Percentiles rank a stretch among this genome's conserved stretches.
Conservation (phyloP, 108 stramenopile species). For the Discostella pseudostelligera region DNA sequence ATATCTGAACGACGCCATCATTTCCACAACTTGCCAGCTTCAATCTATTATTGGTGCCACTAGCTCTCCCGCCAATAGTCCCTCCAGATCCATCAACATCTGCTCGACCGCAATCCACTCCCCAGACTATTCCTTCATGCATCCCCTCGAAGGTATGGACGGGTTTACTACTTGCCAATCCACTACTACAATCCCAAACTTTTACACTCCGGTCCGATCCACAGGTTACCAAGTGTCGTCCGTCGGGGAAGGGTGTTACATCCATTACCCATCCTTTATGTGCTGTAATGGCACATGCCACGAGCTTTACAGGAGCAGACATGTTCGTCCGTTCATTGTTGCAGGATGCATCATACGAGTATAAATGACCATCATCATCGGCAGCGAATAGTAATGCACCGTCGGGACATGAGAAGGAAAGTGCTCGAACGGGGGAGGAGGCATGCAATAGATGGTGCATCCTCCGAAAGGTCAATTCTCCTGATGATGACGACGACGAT, state of each 20-base stretch:
- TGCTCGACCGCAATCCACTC: conserved; percentile 29
- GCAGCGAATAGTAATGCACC: conserved; percentile 41
- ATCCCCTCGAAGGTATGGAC: conserved; percentile 47
- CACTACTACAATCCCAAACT: conserved; percentile 50
- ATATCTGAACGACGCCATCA: conserved; percentile 40
- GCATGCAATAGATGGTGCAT: conserved; percentile 35
- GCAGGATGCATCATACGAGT: conserved; percentile 36
- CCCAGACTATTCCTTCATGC: conserved; percentile 42
- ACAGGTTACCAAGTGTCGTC: conserved; percentile 31
- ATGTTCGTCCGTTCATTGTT: conserved; percentile 14
- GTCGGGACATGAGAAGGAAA: conserved; percentile 35
- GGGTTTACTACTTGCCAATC: conserved; percentile 39
- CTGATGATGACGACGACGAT: conserved; percentile 5
- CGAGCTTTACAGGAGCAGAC: conserved; percentile 38
- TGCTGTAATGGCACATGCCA: conserved; percentile 40
- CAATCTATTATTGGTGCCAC: conserved; percentile 6
- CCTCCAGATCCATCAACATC: conserved; percentile 5
- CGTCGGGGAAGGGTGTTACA: conserved; percentile 39
- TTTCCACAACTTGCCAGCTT: conserved; percentile 39
- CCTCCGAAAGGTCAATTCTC: conserved; percentile 26
- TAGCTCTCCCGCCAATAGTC: background rate
- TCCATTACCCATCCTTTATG: conserved; percentile 48
- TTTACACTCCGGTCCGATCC: conserved; percentile 42
- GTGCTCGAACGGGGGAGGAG: conserved; percentile 32
- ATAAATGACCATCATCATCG: conserved; percentile 42